Base-by-base conservation (phyloP, 1,284 basidiomycete species). In the Dichomitus squalens region DNA sequence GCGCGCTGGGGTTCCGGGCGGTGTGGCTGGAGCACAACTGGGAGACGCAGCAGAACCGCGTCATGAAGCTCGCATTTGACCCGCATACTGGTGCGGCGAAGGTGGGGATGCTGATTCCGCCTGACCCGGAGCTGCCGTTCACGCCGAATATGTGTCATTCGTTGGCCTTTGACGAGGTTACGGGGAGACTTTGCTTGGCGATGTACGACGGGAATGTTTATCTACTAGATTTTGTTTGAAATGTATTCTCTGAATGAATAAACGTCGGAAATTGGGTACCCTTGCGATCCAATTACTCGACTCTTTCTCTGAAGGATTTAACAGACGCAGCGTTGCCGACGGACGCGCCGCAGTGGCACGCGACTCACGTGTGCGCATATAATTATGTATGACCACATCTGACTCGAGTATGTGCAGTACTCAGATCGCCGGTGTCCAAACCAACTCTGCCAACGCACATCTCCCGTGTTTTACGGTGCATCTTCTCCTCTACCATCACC, bases 21-120 rank as follows among this genome's bases (percentile, higher is more conserved):
- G 75, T 84, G 7, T 84, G 82, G 82, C 64, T 83, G 41, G 78
- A 81, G 56, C 77, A 78, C 33, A 73, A 76, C 50, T 80, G 79
- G 77, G 78, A 82, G 52, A 77, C 71, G 12, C 80, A 83, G 49
- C 73, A 71, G 49, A 78, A 75, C 49, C 72, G 74, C 27, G 58
- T 84, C 49, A 78, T 83, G 77, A 79, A 78, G 59, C 74, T 74
- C 7, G 73, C 73, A 27, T 77, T 79, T 58, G 60, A 69, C 69
- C 38, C 60, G 54, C 27, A 57, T 60, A 49, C 65, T 29, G 55
- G 49, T 1, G 49, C 55, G 53, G 49, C 58, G 58, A 48, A 60
- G 63, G 51, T 67, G 64, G 63, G 74, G 68, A 49, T 72, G 64
- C 68, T 85, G 18, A 64, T 82, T 23, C 77, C 79, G 0, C 57